A percentile compares a stretch with the other conserved stretches of the same genome.
Evolutionary conservation across 257 asterid species (phyloP).

Genomic region (Forsythia suspensa): DNA sequence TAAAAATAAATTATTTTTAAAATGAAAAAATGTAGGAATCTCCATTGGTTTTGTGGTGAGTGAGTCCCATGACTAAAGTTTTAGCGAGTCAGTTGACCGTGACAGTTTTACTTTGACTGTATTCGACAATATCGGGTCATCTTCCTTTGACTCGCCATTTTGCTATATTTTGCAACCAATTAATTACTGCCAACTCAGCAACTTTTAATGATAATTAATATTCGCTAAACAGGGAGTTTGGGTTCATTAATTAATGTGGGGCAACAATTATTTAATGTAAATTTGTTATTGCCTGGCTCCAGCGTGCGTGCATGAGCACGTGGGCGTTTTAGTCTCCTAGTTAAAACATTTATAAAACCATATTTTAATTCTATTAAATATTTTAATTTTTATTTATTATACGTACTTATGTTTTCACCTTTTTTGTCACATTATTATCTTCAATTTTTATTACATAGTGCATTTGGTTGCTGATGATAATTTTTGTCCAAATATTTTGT

Average conservation of each 20-base stretch:
- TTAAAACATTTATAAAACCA: no score
- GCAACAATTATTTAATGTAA: no score
- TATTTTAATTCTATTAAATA: neutral
- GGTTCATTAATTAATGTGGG: no score
- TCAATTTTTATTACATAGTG: no score
- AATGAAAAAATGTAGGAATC: neutral
- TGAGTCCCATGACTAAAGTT: slow-evolving; percentile 12
- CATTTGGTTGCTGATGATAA: no score
- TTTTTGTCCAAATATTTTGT: no score
- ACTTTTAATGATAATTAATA: neutral
- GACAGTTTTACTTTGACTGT: slow-evolving; percentile 39
- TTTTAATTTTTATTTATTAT: neutral
- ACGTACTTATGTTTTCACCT: no score
- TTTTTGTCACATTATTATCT: no score
- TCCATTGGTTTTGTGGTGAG: neutral
- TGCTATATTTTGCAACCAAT: slow-evolving; percentile 8
- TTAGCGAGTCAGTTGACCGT: slow-evolving; percentile 30
- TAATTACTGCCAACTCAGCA: slow-evolving; percentile 18
- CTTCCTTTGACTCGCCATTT: slow-evolving; percentile 31
- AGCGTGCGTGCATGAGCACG: no score
- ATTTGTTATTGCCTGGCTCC: no score
- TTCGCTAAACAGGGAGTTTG: no score
- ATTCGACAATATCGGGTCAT: slow-evolving; percentile 19
- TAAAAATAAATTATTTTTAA: neutral
- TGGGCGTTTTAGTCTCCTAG: no score